Percentiles rank a stretch among this genome's conserved stretches.
phyloP scores from a whole-genome alignment of 345 rosid species.

The Turnera subulata region DNA sequence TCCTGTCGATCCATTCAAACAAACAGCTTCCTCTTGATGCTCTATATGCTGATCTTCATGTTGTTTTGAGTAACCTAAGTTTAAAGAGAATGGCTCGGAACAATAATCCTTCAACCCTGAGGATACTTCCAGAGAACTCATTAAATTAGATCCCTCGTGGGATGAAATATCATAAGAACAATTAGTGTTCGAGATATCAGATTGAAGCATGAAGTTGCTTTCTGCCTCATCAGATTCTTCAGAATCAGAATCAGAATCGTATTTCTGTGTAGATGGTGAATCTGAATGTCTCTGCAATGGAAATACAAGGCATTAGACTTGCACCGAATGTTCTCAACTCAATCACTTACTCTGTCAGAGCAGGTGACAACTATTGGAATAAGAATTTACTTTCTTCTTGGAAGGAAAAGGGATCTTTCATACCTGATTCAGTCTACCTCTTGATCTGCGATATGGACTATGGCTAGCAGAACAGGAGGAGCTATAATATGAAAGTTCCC shows the following conservation, averaged over 20 bases:
- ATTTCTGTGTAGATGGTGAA: neutral
- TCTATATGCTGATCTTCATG: neutral
- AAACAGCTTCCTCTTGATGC: slow-evolving; percentile 3
- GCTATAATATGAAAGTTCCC: slow-evolving; percentile 19
- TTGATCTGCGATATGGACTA: neutral
- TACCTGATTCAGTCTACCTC: slow-evolving; percentile 16
- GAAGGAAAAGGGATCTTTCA: neutral
- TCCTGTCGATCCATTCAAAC: slow-evolving; percentile 3
- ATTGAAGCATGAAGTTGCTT: slow-evolving; percentile 5
- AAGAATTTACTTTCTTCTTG: neutral
- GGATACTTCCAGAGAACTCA: slow-evolving; percentile 1
- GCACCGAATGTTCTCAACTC: neutral
- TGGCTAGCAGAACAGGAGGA: slow-evolving; percentile 11
- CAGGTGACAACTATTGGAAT: neutral
- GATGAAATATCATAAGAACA: slow-evolving; percentile 6
- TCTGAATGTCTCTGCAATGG: slow-evolving; percentile 12
- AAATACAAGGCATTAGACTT: neutral
- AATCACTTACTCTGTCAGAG: neutral
- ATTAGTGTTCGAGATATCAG: slow-evolving; percentile 7
- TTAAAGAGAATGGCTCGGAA: neutral
- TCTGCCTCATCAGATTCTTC: slow-evolving; percentile 23
- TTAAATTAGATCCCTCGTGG: neutral
- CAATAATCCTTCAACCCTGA: neutral
- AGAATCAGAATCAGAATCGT: neutral
- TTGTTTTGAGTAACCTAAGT: slow-evolving; percentile 4